Conservation (phyloP, 192 early-diverging fungal species). For the Backusella mclennaniae region DNA sequence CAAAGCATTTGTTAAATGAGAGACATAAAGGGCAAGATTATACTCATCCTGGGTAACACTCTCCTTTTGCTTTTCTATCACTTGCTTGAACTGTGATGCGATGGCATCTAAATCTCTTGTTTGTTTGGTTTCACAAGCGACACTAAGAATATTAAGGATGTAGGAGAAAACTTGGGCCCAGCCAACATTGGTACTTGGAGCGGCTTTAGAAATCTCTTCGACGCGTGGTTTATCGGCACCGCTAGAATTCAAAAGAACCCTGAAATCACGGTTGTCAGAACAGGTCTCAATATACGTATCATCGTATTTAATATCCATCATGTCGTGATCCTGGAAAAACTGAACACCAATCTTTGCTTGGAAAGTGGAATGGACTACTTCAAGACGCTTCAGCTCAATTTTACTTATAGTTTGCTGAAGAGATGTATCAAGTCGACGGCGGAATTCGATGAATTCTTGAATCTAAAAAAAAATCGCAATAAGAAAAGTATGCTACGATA, state of each 20-base stretch:
- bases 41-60: conserved; percentile 15
- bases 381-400: conserved; percentile 64
- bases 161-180: conserved; percentile 16
- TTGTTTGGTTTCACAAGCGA: conserved; percentile 24
- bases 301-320: conserved; percentile 53
- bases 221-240: conserved; percentile 27
- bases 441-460: conserved; percentile 85
- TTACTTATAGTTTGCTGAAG: conserved; percentile 70
- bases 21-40: conserved; percentile 9
- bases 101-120: conserved; percentile 5
- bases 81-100: conserved; percentile 9
- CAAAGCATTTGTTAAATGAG: conserved; percentile 19
- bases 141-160: conserved; percentile 36
- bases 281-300: conserved; percentile 41
- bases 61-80: neutral
- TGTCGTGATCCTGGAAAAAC: conserved; percentile 56
- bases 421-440: conserved; percentile 66
- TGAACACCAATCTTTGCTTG: conserved; percentile 46
- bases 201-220: conserved; percentile 41
- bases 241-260: conserved; percentile 60
- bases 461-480: conserved; percentile 49
- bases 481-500: conserved; percentile 43
- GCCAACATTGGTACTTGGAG: conserved; percentile 36
- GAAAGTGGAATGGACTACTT: conserved; percentile 51
- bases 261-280: conserved; percentile 74